phyloP scores from a whole-genome alignment of 2,329 filamentous ascomycete species.

The Aureobasidium uvarum region DNA sequence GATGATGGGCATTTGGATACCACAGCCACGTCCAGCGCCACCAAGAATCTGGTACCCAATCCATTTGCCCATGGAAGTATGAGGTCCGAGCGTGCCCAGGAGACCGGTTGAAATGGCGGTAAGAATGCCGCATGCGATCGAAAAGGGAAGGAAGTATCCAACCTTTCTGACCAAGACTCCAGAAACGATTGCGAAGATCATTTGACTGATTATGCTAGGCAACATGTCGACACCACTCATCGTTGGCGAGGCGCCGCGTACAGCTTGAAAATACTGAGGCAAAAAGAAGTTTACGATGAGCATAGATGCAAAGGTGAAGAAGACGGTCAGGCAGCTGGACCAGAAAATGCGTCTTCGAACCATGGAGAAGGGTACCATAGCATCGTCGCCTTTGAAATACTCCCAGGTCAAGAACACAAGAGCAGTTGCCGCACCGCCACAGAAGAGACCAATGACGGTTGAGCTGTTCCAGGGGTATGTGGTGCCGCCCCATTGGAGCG shows the following conservation, averaged over 20 bases:
- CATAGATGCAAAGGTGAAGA: conserved; percentile 35
- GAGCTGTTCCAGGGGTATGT: conserved; percentile 39
- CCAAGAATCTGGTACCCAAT: conserved; percentile 55
- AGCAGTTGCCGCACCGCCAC: background rate
- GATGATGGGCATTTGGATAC: conserved; percentile 53
- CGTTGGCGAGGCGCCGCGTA: conserved; percentile 32
- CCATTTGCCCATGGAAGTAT: conserved; percentile 47
- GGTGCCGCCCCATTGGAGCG: conserved; percentile 48
- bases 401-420: conserved; percentile 25
- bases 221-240: conserved; percentile 33
- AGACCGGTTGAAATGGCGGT: conserved; percentile 34
- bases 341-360: conserved; percentile 37
- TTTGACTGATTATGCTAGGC: conserved; percentile 28
- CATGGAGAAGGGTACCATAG: conserved; percentile 33
- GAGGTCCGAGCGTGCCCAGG: conserved; percentile 40
- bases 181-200: conserved; percentile 30
- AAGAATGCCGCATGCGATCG: conserved; percentile 28
- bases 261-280: conserved; percentile 37
- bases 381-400: conserved; percentile 29
- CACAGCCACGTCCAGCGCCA: conserved; percentile 50
- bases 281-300: conserved; percentile 32
- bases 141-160: conserved; percentile 33
- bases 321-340: conserved; percentile 21
- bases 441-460: conserved; percentile 29
- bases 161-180: conserved; percentile 29